These are phyloP conservation scores for Colletotrichum spaethianum DNA, from an alignment of 2,329 filamentous ascomycete species.

Conservation along the genomic window DNA sequence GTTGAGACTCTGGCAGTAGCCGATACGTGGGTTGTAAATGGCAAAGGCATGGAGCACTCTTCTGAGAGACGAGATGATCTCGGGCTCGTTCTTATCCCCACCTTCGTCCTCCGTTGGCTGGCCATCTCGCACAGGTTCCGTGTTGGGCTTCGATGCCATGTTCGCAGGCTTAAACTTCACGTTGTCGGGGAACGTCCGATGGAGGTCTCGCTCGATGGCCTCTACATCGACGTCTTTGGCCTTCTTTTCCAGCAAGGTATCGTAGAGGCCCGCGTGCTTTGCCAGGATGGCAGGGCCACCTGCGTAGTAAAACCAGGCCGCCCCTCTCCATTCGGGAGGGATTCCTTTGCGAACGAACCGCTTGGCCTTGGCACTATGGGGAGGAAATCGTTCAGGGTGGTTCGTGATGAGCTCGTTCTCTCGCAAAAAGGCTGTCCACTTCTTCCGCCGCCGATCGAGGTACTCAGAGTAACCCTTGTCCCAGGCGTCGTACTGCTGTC, in stretches of 20 bases:
- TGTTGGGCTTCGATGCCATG: constrained; percentile 48
- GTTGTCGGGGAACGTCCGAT: constrained; percentile 96
- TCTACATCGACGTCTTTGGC: constrained; percentile 84
- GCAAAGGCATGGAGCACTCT: constrained; percentile 92
- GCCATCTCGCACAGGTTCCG: constrained; percentile 32
- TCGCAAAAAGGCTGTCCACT: constrained; percentile 85
- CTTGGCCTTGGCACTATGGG: constrained; percentile 86
- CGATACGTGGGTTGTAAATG: constrained; percentile 90
- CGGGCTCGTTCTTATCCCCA: constrained; percentile 70
- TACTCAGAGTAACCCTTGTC: constrained; percentile 81
- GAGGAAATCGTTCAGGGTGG: constrained; percentile 82
- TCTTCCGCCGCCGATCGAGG: constrained; percentile 80
- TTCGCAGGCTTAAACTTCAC: constrained; percentile 83
- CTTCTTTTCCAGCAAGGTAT: constrained; percentile 73
- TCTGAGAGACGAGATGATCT: constrained; percentile 85
- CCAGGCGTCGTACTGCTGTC: constrained; percentile 87
- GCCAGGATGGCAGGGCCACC: constrained; percentile 85
- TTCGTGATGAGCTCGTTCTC: constrained; percentile 82
- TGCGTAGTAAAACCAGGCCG: constrained; percentile 97
- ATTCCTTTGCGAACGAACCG: constrained; percentile 94
- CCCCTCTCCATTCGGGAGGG: constrained; percentile 93
- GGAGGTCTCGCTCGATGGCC: constrained; percentile 92
- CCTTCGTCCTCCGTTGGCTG: constrained; percentile 44
- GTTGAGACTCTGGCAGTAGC: constrained; percentile 96
- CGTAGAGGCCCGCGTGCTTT: constrained; percentile 84